phyloP scores from a whole-genome alignment of 1,139 yeast species.

The Scheffersomyces stambukii region DNA sequence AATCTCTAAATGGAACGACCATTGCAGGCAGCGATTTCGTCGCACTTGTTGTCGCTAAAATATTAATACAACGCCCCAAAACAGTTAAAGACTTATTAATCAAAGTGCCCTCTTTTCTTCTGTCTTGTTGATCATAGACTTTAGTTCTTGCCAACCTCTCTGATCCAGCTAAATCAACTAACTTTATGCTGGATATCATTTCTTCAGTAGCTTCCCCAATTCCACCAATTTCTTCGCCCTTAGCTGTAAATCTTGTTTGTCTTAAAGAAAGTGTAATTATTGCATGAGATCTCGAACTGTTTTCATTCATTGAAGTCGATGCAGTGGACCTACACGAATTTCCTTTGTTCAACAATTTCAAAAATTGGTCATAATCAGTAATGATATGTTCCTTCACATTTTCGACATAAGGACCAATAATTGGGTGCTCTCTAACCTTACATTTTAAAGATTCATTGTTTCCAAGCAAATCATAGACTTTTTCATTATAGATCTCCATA shows the following conservation, averaged over 20 bases:
- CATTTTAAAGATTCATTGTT: slow-evolving; percentile 21
- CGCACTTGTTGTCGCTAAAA: slow-evolving; percentile 26
- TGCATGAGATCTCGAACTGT: slow-evolving; percentile 77
- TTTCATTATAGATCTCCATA: slow-evolving; percentile 72
- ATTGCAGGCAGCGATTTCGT: slow-evolving; percentile 14
- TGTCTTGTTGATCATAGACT: slow-evolving; percentile 51
- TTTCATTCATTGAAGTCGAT: slow-evolving; percentile 61
- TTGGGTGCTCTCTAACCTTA: slow-evolving; percentile 57
- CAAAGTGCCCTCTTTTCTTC: slow-evolving; percentile 69
- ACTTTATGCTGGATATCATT: slow-evolving; percentile 53
- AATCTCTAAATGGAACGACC: slow-evolving; percentile 69
- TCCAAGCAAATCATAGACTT: slow-evolving; percentile 53
- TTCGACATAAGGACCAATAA: slow-evolving; percentile 69
- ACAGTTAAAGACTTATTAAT: slow-evolving; percentile 76
- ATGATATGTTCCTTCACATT: slow-evolving; percentile 49
- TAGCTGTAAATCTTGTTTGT: slow-evolving; percentile 42
- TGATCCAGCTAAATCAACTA: slow-evolving; percentile 82
- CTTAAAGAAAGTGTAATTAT: slow-evolving; percentile 59
- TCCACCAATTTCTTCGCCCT: slow-evolving; percentile 8
- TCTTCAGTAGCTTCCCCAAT: slow-evolving; percentile 54
- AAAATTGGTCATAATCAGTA: slow-evolving; percentile 40
- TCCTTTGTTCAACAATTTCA: slow-evolving; percentile 41
- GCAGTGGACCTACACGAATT: slow-evolving; percentile 59
- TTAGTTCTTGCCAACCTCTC: slow-evolving; percentile 66
- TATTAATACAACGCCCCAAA: slow-evolving; percentile 67